Conservation (phyloP, 345 rosid genomes). For the Ceriops zippeliana region DNA sequence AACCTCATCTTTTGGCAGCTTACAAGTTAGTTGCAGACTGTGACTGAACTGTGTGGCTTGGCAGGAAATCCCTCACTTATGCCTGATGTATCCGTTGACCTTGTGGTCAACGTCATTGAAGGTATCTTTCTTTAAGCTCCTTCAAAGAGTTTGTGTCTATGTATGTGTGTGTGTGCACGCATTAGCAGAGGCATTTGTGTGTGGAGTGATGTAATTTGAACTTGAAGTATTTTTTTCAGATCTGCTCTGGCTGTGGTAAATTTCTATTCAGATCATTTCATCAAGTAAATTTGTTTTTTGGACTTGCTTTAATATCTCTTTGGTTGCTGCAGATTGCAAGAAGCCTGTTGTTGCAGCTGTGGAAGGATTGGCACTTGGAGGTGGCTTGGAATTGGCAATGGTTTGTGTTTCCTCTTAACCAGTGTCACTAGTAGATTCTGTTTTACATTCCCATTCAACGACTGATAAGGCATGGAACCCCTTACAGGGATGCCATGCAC, state of each 20-base stretch:
- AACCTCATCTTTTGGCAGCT: not conserved
- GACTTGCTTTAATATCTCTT: conserved; percentile 11
- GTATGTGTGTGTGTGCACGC: too few species aligned
- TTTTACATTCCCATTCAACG: not conserved
- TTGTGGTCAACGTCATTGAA: conserved; percentile 69
- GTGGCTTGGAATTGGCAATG: conserved; percentile 92
- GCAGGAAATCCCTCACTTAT: conserved; percentile 74
- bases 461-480: not conserved
- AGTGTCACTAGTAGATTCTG: not conserved
- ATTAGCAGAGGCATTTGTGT: too few species aligned
- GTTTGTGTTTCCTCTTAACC: conserved; percentile 36
- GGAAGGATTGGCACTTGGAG: conserved; percentile 96
- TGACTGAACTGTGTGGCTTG: conserved; percentile 13
- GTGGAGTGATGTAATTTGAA: too few species aligned
- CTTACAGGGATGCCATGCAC: conserved; percentile 86
- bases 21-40: not conserved
- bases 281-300: not conserved
- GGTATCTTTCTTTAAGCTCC: conserved; percentile 33
- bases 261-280: not conserved
- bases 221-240: too few species aligned
- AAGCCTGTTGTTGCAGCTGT: conserved; percentile 97
- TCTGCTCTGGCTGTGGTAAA: too few species aligned
- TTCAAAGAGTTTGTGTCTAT: too few species aligned
- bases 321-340: conserved; percentile 52
- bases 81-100: conserved; percentile 85